Base-by-base conservation (phyloP, 1,284 basidiomycete species). In the Cryptococcus hybrid region DNA sequence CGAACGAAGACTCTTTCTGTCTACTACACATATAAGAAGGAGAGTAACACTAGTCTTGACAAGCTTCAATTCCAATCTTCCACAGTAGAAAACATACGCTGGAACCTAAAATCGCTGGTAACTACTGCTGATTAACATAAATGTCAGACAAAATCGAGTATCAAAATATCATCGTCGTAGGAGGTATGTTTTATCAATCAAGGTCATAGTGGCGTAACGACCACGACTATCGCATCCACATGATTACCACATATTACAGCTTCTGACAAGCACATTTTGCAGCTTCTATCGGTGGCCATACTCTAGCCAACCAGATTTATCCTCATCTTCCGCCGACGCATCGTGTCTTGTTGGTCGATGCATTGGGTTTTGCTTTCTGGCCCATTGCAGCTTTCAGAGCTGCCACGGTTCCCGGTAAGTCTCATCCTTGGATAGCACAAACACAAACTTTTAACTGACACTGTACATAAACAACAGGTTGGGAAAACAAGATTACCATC, bases 291-390 rank as follows among this genome's bases (percentile, higher is more conserved):
- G 63, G 72, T 0, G 76, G 76, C 5, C 68, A 69, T 39, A 40
- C 24, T 9, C 51, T 73, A 39, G 77, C 70, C 51, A 71, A 71
- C n/a, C 44, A 52, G 0, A 67, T 81, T 13, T 59, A 62, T 2
- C 54, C 66, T 36, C 65, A 62, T 44, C 57, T 81, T 2, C 76
- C 79, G 0, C n/a, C 56, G 1, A 65, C 69, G 6, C 73, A 80
- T 56, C 71, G 79, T 2, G 62, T 81, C 52, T 64, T 81, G 5
- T 62, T 81, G 2, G 72, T 81, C 55, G 80, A 80, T 52, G 68
- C 74, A 8, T 62, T 67, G 36, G 69, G 67, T 5, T 75, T 67
- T 37, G 65, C n/a, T n/a, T n/a, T 70, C 57, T 78, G 70, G 66
- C 63, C 73, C 1, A 66, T 78, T 38, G 70, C 68, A 2, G 63